These are phyloP conservation scores for Escallonia rubra DNA, from an alignment of 129 eudicot species.

Conservation along the genomic window DNA sequence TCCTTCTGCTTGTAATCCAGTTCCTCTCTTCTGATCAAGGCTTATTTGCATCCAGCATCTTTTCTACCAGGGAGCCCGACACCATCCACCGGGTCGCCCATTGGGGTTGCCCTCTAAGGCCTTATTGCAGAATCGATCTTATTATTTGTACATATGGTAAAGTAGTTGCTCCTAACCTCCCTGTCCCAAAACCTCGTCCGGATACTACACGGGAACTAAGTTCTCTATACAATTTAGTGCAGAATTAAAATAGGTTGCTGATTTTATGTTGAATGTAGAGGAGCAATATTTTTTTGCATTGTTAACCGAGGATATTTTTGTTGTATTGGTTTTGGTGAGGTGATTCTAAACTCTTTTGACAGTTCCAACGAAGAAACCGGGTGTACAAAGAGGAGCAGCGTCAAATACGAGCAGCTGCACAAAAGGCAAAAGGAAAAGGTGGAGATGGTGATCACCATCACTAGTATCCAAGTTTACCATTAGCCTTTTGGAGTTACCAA, in stretches of 20 bases:
- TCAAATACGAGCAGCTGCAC: constrained; percentile 84
- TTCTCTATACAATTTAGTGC: no score
- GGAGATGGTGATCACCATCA: constrained; percentile 50
- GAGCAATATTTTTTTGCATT: no score
- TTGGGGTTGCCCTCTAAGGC: constrained; percentile 52
- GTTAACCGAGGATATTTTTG: not conserved
- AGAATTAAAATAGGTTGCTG: no score
- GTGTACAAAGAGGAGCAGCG: constrained; percentile 97
- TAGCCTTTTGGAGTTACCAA: constrained; percentile 15
- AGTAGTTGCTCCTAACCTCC: not conserved
- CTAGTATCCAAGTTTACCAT: constrained; percentile 21
- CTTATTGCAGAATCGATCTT: no score
- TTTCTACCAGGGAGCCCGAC: constrained; percentile 73
- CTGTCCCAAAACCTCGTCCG: no score
- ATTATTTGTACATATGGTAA: not conserved
- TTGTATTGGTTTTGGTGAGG: not conserved
- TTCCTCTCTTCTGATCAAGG: constrained; percentile 81
- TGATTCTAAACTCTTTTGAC: constrained; percentile 24
- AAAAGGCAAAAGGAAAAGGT: constrained; percentile 65
- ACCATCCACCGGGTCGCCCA: constrained; percentile 88
- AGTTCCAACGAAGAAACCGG: constrained; percentile 90
- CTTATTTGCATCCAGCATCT: constrained; percentile 53
- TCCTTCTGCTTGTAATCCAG: constrained; percentile 64
- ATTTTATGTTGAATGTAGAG: no score
- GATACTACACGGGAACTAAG: no score